Conservation (phyloP, 768 basidiomycete species). For the Calvatia gigantea region DNA sequence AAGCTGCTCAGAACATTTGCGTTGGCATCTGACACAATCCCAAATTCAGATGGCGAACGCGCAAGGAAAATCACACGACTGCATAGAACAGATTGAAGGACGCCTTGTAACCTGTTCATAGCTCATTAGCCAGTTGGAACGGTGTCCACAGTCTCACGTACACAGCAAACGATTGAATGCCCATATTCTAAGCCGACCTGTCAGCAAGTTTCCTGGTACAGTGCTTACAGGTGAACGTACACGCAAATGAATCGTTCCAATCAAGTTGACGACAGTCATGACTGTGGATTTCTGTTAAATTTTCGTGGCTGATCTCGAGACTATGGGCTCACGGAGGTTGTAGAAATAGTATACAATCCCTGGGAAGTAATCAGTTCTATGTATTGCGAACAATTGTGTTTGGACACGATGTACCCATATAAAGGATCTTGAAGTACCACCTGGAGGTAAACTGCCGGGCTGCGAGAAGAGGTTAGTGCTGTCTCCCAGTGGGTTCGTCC, state of each 20-base stretch:
- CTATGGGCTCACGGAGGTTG: neutral
- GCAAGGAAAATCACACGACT: conserved; percentile 1
- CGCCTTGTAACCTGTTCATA: neutral
- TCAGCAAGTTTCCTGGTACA: neutral
- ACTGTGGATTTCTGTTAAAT: neutral
- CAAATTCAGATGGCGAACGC: neutral
- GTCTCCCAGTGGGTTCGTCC: neutral
- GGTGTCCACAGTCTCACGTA: neutral
- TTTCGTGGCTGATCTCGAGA: too few relatives aligned
- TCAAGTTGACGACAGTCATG: neutral
- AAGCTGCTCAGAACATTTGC: too few relatives aligned
- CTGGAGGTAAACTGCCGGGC: neutral
- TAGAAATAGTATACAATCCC: neutral
- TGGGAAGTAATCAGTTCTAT: neutral
- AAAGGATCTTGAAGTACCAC: conserved; percentile 1
- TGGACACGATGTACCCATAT: neutral
- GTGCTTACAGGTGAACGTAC: neutral
- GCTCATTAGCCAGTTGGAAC: neutral
- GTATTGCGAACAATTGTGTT: neutral
- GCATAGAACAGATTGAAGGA: neutral
- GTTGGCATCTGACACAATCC: too few relatives aligned
- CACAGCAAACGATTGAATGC: neutral
- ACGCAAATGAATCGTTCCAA: neutral
- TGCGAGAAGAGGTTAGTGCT: neutral
- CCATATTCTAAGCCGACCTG: neutral